These are phyloP conservation scores for Parascedosporium putredinis DNA, from an alignment of 2,329 filamentous ascomycete species.

Conservation along the genomic window DNA sequence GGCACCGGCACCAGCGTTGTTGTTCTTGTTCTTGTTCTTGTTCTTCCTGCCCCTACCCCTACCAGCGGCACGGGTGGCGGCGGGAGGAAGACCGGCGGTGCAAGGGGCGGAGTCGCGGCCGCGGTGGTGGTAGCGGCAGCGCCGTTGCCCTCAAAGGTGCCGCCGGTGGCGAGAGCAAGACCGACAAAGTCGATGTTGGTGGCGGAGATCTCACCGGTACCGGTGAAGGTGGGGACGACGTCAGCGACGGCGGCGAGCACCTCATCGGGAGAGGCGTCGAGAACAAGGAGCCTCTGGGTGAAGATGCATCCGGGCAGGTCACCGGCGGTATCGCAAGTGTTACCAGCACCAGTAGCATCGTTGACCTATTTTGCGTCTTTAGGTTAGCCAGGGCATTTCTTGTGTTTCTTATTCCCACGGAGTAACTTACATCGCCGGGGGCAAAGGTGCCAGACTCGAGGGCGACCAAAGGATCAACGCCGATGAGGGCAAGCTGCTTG, in stretches of 20 bases:
- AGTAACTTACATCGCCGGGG: conserved; percentile 39
- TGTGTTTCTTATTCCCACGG: too few species aligned
- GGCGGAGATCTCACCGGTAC: conserved; percentile 20
- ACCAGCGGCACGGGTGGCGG: conserved; percentile 5
- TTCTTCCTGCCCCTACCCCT: neutral
- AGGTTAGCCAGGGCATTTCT: too few species aligned
- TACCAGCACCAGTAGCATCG: conserved; percentile 17
- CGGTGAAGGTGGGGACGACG: conserved; percentile 21
- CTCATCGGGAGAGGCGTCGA: conserved; percentile 42
- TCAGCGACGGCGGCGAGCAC: conserved; percentile 36
- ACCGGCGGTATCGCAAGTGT: conserved; percentile 35
- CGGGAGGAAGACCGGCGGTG: neutral
- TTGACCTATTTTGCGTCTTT: neutral
- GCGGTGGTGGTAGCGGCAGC: conserved; percentile 7
- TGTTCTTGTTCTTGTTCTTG: neutral
- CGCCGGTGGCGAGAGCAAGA: conserved; percentile 13
- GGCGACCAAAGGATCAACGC: conserved; percentile 51
- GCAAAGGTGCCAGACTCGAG: conserved; percentile 53
- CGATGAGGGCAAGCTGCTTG: conserved; percentile 47
- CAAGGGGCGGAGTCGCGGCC: conserved; percentile 1
- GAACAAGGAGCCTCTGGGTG: conserved; percentile 37
- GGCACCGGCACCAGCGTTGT: neutral
- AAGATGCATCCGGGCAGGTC: conserved; percentile 45
- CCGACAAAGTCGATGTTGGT: conserved; percentile 17
- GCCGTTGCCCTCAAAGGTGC: neutral